Percentiles rank a stretch among this genome's conserved stretches.
These are phyloP conservation scores for Blastocystis hominis DNA, from an alignment of 352 stramenopile species.

Conservation along the genomic window DNA sequence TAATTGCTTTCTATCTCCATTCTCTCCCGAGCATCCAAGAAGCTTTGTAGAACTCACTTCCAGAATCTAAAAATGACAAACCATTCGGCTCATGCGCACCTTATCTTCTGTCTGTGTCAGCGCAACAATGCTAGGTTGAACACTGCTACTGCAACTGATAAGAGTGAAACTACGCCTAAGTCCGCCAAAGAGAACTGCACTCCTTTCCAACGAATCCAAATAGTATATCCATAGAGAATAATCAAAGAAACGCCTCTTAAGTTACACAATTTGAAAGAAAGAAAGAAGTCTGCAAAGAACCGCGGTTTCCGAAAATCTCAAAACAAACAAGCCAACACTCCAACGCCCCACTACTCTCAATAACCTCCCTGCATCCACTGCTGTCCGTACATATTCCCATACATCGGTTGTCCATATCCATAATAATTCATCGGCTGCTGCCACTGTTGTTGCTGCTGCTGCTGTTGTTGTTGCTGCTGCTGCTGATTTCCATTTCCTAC, in stretches of 20 bases:
- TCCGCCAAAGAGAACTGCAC: neutral
- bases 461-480: neutral
- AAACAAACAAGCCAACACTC: neutral
- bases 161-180: constrained; percentile 6
- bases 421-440: neutral
- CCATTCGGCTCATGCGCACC: neutral
- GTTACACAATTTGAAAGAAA: constrained; percentile 2
- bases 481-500: neutral
- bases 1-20: constrained; percentile 56
- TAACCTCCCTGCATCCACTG: constrained; percentile 5
- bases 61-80: constrained; percentile 17
- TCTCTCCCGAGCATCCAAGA: constrained; percentile 35
- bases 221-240: constrained; percentile 21
- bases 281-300: neutral
- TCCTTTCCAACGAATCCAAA: constrained; percentile 47
- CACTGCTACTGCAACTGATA: constrained; percentile 24
- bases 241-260: neutral
- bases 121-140: constrained; percentile 22
- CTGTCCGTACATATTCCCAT: constrained; percentile 3
- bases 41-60: constrained; percentile 54
- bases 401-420: neutral
- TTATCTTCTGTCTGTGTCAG: constrained; percentile 32
- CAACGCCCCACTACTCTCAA: neutral
- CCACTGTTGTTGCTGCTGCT: neutral
- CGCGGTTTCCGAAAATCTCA: neutral